These are phyloP conservation scores for Letharia lupina DNA, from an alignment of 495 filamentous ascomycete genomes.

Conservation along the genomic window DNA sequence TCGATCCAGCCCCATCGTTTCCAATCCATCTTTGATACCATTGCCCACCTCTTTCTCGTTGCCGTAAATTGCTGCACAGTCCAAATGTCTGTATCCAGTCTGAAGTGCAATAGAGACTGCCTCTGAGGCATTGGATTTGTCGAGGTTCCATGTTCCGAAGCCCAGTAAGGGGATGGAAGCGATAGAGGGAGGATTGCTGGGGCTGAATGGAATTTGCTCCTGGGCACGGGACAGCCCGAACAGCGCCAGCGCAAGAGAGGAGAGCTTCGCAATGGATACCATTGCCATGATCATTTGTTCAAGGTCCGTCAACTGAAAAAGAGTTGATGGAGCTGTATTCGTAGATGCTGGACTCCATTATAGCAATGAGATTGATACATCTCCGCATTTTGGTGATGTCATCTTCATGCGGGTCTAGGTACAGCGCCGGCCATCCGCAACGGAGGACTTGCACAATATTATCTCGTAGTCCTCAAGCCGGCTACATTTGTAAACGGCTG, in stretches of 20 bases:
- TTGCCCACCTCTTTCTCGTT: slow-evolving; percentile 57
- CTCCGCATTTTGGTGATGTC: slow-evolving; percentile 2
- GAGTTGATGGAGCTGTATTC: too few relatives aligned
- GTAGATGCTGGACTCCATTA: too few relatives aligned
- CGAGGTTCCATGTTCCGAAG: slow-evolving; percentile 42
- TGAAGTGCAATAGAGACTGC: slow-evolving; percentile 51
- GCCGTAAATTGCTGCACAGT: slow-evolving; percentile 61
- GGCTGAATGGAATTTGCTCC: slow-evolving; percentile 7
- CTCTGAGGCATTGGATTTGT: slow-evolving; percentile 24
- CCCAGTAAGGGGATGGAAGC: slow-evolving; percentile 41
- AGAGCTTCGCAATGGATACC: neutral
- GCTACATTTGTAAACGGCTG: too few relatives aligned
- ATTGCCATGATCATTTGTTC: neutral
- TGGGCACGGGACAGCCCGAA: slow-evolving; percentile 9
- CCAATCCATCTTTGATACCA: slow-evolving; percentile 41
- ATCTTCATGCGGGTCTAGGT: neutral
- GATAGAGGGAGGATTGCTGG: slow-evolving; percentile 25
- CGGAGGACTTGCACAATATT: too few relatives aligned
- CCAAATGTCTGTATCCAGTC: slow-evolving; percentile 60
- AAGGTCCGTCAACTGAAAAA: too few relatives aligned
- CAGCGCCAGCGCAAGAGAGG: slow-evolving; percentile 1
- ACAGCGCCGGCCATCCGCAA: too few relatives aligned
- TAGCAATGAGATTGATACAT: neutral
- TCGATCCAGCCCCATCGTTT: slow-evolving; percentile 48
- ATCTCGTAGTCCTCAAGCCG: too few relatives aligned